A percentile compares a stretch with the other conserved stretches of the same genome.
Evolutionary conservation across 2,329 filamentous ascomycete species (phyloP).

Genomic region (Fusarium cicatricum): DNA sequence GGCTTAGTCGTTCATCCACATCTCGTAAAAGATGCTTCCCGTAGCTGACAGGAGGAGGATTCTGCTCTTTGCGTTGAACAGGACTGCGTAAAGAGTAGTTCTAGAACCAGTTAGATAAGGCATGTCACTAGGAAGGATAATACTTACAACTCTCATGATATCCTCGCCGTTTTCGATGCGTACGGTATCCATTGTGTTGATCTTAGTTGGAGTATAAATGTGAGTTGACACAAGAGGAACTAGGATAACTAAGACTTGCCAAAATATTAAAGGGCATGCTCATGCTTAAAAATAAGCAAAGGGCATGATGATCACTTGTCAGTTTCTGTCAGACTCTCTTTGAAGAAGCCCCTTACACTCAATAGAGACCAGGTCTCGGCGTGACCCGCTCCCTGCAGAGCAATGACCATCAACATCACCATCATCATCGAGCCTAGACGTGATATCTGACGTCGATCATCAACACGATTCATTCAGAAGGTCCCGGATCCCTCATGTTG

Average conservation of each 20-base stretch:
- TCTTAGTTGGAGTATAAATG: background rate
- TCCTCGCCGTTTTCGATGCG: background rate
- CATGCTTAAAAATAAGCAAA: slow-evolving; percentile 2
- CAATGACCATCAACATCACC: slow-evolving; percentile 3
- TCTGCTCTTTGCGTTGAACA: background rate
- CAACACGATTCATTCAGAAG: background rate
- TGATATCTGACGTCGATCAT: slow-evolving; percentile 8
- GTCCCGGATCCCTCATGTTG: background rate
- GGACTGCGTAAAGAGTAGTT: background rate
- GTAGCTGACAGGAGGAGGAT: slow-evolving; percentile 10
- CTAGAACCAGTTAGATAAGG: slow-evolving; percentile 1
- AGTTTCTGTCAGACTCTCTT: background rate
- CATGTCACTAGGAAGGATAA: fast-evolving
- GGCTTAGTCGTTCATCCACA: background rate
- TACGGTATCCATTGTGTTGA: slow-evolving; percentile 5
- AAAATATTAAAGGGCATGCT: background rate
- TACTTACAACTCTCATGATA: background rate
- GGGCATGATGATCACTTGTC: background rate
- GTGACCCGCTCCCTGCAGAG: background rate
- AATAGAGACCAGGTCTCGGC: background rate
- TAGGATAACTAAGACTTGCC: background rate
- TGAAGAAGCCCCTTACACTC: background rate
- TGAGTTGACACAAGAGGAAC: background rate
- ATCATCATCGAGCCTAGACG: slow-evolving; percentile 1
- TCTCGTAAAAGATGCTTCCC: slow-evolving; percentile 6